phyloP scores from a whole-genome alignment of 2,329 filamentous ascomycete genomes.

The Teratosphaeria gauchensis region DNA sequence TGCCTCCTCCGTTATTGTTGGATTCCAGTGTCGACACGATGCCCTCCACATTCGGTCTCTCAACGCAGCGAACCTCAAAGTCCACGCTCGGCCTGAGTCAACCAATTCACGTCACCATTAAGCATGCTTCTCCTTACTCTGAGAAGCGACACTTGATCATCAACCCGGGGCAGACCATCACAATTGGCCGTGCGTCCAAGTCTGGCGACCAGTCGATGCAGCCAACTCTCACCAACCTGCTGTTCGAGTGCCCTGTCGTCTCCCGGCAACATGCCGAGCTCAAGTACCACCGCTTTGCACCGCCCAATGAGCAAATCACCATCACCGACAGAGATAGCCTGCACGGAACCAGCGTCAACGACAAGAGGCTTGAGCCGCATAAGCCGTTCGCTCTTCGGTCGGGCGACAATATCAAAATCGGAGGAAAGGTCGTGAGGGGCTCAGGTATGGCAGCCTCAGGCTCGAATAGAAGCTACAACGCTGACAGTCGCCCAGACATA shows the following conservation, averaged over 20 bases:
- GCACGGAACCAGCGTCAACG: constrained; percentile 29
- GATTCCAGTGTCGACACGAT: background rate
- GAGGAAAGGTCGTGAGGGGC: constrained; percentile 18
- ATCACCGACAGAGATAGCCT: constrained; percentile 23
- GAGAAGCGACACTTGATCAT: constrained; percentile 12
- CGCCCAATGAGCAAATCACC: constrained; percentile 10
- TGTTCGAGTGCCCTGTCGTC: constrained; percentile 28
- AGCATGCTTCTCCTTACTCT: background rate
- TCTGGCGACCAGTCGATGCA: constrained; percentile 26
- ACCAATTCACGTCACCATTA: background rate
- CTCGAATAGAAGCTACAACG: background rate
- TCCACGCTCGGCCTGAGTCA: background rate
- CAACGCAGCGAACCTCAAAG: background rate
- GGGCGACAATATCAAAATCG: constrained; percentile 24
- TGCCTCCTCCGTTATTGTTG: background rate
- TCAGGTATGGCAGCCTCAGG: constrained; percentile 11
- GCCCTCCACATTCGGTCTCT: background rate
- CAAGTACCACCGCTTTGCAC: constrained; percentile 5
- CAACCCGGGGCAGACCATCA: constrained; percentile 12
- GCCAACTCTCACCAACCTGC: constrained; percentile 19
- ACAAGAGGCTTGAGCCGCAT: constrained; percentile 11
- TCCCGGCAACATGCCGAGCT: constrained; percentile 27
- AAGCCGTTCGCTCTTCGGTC: constrained; percentile 10
- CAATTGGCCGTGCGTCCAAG: constrained; percentile 36
- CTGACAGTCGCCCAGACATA: background rate